Base-by-base conservation (phyloP, 495 filamentous ascomycete genomes). In the Ramalina peruviana region DNA sequence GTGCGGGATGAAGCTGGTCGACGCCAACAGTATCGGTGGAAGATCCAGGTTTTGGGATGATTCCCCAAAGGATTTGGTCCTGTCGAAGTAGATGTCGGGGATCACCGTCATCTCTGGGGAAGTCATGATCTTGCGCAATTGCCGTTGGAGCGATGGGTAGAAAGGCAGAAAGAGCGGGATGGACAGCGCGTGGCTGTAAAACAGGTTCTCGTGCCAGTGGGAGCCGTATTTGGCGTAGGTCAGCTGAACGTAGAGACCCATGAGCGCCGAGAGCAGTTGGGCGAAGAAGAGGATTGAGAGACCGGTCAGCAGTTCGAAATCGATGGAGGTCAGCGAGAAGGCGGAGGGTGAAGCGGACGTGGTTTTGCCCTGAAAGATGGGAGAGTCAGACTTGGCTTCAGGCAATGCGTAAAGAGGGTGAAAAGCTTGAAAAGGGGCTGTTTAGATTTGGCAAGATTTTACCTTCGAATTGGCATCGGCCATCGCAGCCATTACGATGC, bases 161-260 rank as follows among this genome's bases (percentile, higher is more conserved):
- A 64, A 23, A 67, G 60, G n/a, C 17, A 78, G 46, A 61, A 82
- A 81, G 26, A 82, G 61, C 1, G 86, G 86, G 36, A 95, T 61
- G 4, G 84, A 86, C 16, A 93, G 75, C 17, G 83, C 63, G 54
- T 94, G 88, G 17, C 81, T 85, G 65, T 97, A 99, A 65, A 99
- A 96, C 15, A 99, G 74, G 58, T 93, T 94, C 63, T 97, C 92
- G 55, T 84, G 85, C 88, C 92, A 97, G 67, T 94, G 83, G 36
- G 81, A 81, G 20, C 89, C 88, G 66, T 94, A 85, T 19, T 68
- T 74, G 51, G 77, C 75, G 65, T 96, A 99, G 4, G 88, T 86
- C 54, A 84, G 75, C 62, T 98, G 87, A 0, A 88, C 88, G 65
- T 94, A 99, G 33, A 94, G 75, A 37, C 92, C 92, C 80, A 96